Percentiles rank a stretch among this genome's conserved stretches.
Evolutionary conservation across 805 yeast species (phyloP).

Genomic region (Candida sithepensis): DNA sequence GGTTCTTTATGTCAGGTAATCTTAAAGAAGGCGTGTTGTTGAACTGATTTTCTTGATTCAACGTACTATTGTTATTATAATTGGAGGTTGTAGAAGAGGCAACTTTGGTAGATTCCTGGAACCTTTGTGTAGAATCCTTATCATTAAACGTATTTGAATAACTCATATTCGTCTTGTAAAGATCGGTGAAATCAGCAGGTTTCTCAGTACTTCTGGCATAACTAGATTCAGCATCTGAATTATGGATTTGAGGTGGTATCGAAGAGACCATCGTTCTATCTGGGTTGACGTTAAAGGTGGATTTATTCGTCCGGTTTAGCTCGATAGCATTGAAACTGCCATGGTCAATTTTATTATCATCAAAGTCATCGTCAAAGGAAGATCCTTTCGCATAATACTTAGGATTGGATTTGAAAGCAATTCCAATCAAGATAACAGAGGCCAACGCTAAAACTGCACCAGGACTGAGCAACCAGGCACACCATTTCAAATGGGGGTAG

Average conservation of each 20-base stretch:
- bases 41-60: not conserved
- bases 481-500: conserved; percentile 65
- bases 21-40: not conserved
- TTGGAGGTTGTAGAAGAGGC: not conserved
- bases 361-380: not conserved
- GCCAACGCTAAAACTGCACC: conserved; percentile 56
- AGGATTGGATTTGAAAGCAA: conserved; percentile 29
- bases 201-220: not conserved
- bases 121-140: not conserved
- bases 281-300: not conserved
- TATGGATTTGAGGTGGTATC: not conserved
- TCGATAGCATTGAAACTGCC: conserved; percentile 10
- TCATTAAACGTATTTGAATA: conserved; percentile 2
- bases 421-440: conserved; percentile 45
- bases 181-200: conserved; percentile 2
- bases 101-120: not conserved
- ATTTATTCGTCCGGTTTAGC: conserved; percentile 4
- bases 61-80: not conserved
- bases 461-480: conserved; percentile 69
- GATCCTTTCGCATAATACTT: not conserved
- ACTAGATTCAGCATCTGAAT: not conserved
- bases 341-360: conserved; percentile 14
- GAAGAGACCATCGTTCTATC: not conserved
- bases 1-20: conserved; percentile 10
- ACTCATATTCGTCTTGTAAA: conserved; percentile 1